Evolutionary conservation across 495 filamentous ascomycete genomes (phyloP), one percentile per base, ranked within the genome.

Genomic region (Penicillium ucsense): DNA sequence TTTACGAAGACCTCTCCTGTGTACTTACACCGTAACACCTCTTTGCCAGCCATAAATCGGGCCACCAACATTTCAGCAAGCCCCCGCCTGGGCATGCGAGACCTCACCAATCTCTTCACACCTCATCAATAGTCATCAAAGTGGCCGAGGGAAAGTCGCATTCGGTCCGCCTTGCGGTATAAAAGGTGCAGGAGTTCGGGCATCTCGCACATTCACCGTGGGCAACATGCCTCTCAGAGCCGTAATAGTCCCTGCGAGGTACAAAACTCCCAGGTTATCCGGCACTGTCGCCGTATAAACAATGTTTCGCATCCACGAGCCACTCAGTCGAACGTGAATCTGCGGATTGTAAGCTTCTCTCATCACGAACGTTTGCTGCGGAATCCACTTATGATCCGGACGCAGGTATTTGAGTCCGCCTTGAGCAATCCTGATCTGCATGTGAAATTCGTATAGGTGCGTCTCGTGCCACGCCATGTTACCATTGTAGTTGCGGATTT

Each of bases 221-320:
- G 29, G 29, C 40, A 42, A 20, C 8, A 27, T n/a, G 31, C 11
- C 40, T 31, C 7, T 42, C 40, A 42, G 28, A 8, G 6, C 9
- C 8, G 40, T 5, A 3, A 42, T 27, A 28, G 12, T 6, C 10
- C 31, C 31, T n/a, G 28, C 29, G 1, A 42, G 28, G 10, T 42
- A 42, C 1, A 42, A 12, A 10, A 30, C 6, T 10, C 31, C 31
- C 8, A 30, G 40, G 27, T 41, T 47, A 40, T 48, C 46, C 11
- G 46, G 46, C 9, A 31, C 46, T n/a, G 46, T 48, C 29, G 46
- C 46, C 29, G 46, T 48, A 32, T 42, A 48, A 4, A 48, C n/a
- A 20, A 42, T 42, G 12, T 40, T 38, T 31, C 46, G 46, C 38
- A 39, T 32, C 46, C 38, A 48, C 27, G 37, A 8, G n/a, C 46